Base-by-base conservation (phyloP, 345 rosid species). In the Linum trigynum region DNA sequence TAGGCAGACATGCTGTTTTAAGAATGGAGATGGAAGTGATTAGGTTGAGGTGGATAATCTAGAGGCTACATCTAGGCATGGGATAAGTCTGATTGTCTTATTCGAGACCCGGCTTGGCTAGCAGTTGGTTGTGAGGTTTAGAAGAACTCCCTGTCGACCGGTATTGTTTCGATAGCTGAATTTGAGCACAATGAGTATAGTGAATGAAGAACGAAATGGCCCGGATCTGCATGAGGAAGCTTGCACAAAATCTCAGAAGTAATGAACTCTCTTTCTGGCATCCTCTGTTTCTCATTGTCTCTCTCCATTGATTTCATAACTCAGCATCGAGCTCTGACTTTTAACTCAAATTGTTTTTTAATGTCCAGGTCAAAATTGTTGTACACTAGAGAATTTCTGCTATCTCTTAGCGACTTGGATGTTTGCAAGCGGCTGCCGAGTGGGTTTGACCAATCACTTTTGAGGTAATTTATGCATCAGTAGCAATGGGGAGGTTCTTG, bases 351-450 rank as follows among this genome's bases (percentile, higher is more conserved):
- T 17, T 42, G 23, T n/a, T 41, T 59, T 11, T 39, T 56, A 69
- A 83, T 69, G 68, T 75, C 65, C 85, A 94, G 66, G 74, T 40
- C 70, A 11, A 85, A 67, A 70, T 74, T 85, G 57, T 73, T 78
- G 0, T 94, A 94, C 79, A 72, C 87, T 5, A 83, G 87, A 72
- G 82, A 87, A 14, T 84, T 84, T 74, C 84, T 94, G 35, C 68
- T 88, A 63, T 90, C 96, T 1, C 38, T 94, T 39, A 80, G 86
- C 60, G 91, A 82, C 59, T 79, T 80, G 76, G 96, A 90, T 55
- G 72, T 76, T 71, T 91, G 92, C 86, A 86, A 80, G 75, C 85
- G 77, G 71, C 72, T 86, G 61, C 97, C 96, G 14, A 48, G 65
- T 32, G 92, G 84, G 61, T 84, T 85, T 53, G 78, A 85, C 16